Evolutionary conservation across 2,329 filamentous ascomycete species (phyloP).

Genomic region (Cadophora sp.): DNA sequence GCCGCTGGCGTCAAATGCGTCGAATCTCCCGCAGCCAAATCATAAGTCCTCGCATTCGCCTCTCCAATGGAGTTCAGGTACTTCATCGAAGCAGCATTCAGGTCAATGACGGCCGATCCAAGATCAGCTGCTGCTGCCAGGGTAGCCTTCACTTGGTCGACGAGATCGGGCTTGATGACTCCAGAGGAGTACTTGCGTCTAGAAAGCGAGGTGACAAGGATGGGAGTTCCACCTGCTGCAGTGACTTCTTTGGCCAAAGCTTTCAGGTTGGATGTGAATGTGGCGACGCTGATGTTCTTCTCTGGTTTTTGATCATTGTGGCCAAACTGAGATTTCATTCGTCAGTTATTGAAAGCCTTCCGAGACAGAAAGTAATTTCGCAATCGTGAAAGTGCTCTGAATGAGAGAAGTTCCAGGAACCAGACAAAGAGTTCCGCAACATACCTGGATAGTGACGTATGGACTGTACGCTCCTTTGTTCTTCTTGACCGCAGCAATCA

Average conservation of each 20-base stretch:
- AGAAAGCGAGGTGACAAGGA: conserved; percentile 55
- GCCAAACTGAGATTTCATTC: conserved; percentile 48
- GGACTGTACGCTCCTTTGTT: conserved; percentile 46
- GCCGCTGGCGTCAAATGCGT: conserved; percentile 56
- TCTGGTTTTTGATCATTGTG: conserved; percentile 59
- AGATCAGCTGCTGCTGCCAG: conserved; percentile 48
- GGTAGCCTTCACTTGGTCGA: conserved; percentile 48
- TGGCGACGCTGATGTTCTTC: conserved; percentile 47
- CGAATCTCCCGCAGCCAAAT: conserved; percentile 51
- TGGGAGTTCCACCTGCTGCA: conserved; percentile 44
- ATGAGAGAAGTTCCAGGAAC: background rate
- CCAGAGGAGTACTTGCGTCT: conserved; percentile 50
- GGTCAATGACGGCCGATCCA: conserved; percentile 47
- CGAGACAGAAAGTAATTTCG: background rate
- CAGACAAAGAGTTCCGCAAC: background rate
- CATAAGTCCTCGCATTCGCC: conserved; percentile 50
- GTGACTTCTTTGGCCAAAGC: conserved; percentile 43
- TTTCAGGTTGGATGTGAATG: conserved; percentile 53
- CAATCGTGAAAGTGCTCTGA: background rate
- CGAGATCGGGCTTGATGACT: conserved; percentile 50
- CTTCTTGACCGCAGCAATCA: conserved; percentile 47
- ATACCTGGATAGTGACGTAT: conserved; percentile 57
- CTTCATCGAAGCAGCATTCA: conserved; percentile 51
- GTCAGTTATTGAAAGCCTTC: background rate
- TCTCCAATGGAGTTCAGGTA: conserved; percentile 55